Evolutionary conservation across 176 grass and related monocot genomes (phyloP), one percentile per base, ranked within the genome.

Genomic region (Hsuehochloa calcarea): DNA sequence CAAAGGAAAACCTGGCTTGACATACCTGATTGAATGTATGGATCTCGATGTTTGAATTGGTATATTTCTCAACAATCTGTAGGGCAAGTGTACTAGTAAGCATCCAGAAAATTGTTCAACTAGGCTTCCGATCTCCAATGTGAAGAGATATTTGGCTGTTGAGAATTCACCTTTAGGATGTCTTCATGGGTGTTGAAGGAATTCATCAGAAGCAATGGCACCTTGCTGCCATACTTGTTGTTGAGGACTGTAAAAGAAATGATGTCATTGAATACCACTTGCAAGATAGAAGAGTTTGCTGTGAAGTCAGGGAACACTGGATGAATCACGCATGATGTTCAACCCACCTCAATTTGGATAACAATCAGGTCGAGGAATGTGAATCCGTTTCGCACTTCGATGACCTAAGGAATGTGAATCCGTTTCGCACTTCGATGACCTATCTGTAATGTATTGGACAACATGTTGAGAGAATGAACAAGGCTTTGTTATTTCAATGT

Each of bases 111-210:
- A 11, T 27, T 16, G 16, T 75, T 63, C 34, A 31, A 31, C 70
- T 73, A 9, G 17, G 58, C 16, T 91, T 44, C 10, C 2, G 13
- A 29, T 49, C 27, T 17, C 68, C 49, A 26, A n/a, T 14, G 0
- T 27, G 22, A 39, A 62, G 43, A 56, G 83, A 70, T 12, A 56
- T 82, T 29, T 37, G 61, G 3, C 12, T 29, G 68, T 2, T 59
- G 50, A 70, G 6, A 81, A 67, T 43, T 51, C 63, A 93, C 96
- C 88, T 95, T 98, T 27, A 83, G 79, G 64, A 93, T 98, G 78
- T 98, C 96, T 2, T 98, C 96, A 60, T 98, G 87, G 78, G 96
- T 98, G 69, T 98, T 95, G 80, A 98, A 98, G 41, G 96, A 98
- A 73, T 98, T 98, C 96, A 98, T 98, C 72, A 98, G 81, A 77